A percentile compares a stretch with the other conserved stretches of the same genome.
Evolutionary conservation across 2,329 filamentous ascomycete species (phyloP).

Genomic region (Raffaelea arxii): DNA sequence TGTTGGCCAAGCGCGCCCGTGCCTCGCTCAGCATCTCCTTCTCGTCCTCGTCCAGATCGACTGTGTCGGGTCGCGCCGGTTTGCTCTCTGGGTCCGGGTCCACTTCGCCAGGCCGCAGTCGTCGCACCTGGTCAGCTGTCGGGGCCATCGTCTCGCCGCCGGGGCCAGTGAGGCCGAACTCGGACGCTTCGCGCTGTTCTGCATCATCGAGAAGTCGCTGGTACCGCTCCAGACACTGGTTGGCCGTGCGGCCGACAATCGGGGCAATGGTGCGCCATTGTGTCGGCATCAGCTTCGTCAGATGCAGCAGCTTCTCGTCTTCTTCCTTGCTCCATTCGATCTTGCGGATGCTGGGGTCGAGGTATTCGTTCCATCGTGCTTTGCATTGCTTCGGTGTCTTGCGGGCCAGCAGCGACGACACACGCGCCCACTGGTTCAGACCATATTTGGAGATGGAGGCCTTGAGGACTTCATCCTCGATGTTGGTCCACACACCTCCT

Average conservation of each 20-base stretch:
- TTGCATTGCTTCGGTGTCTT: slow-evolving; percentile 99
- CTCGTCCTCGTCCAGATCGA: slow-evolving; percentile 97
- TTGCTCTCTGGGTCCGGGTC: slow-evolving; percentile 98
- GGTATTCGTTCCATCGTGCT: slow-evolving; percentile 95
- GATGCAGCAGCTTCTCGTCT: slow-evolving; percentile 90
- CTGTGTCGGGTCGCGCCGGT: slow-evolving; percentile 88
- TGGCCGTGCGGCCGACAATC: slow-evolving; percentile 91
- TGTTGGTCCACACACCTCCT: slow-evolving; percentile 66
- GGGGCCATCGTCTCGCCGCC: slow-evolving; percentile 80
- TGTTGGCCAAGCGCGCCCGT: slow-evolving; percentile 90
- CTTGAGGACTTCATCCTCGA: slow-evolving; percentile 94
- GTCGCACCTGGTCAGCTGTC: slow-evolving; percentile 83
- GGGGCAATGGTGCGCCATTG: slow-evolving; percentile 99
- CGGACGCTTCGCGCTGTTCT: slow-evolving; percentile 74
- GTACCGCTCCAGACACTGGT: slow-evolving; percentile 93
- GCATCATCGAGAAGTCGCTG: slow-evolving; percentile 95
- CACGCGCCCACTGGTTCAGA: slow-evolving; percentile 95
- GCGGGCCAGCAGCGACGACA: slow-evolving; percentile 89
- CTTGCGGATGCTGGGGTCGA: slow-evolving; percentile 95
- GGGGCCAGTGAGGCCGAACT: slow-evolving; percentile 74
- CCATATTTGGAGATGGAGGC: slow-evolving; percentile 91
- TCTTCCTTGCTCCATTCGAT: slow-evolving; percentile 99
- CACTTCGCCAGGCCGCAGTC: slow-evolving; percentile 81
- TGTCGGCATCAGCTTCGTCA: slow-evolving; percentile 97
- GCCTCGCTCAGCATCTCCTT: slow-evolving; percentile 99